Percentiles rank a stretch among this genome's conserved stretches.
These are phyloP conservation scores for Purshia tridentata DNA, from an alignment of 306 rosid genomes.

Conservation along the genomic window DNA sequence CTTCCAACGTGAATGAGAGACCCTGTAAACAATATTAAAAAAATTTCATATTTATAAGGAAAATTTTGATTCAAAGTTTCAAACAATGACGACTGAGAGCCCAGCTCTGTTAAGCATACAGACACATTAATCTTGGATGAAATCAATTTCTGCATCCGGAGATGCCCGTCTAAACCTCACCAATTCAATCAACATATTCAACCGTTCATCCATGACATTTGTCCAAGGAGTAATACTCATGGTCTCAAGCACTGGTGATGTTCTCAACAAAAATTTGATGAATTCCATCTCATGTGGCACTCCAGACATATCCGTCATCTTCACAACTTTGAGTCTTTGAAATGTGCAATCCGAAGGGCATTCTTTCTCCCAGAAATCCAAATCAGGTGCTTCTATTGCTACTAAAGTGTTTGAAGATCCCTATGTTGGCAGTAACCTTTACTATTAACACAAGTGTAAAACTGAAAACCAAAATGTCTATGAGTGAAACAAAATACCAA, in stretches of 20 bases:
- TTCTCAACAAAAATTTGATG: conserved; percentile 64
- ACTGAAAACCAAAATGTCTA: conserved; percentile 1
- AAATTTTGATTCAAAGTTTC: no score
- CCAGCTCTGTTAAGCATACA: background rate
- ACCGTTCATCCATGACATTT: conserved; percentile 39
- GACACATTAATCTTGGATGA: conserved; percentile 40
- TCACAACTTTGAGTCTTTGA: conserved; percentile 55
- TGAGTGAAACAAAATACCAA: background rate
- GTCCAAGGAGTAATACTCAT: conserved; percentile 57
- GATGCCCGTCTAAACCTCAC: conserved; percentile 77
- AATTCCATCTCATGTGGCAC: conserved; percentile 76
- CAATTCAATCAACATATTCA: conserved; percentile 66
- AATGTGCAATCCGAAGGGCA: conserved; percentile 44
- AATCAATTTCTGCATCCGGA: conserved; percentile 58
- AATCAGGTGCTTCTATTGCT: conserved; percentile 52
- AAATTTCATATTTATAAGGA: background rate
- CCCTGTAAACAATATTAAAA: background rate
- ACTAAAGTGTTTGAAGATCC: conserved; percentile 58
- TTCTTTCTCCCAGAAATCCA: conserved; percentile 72
- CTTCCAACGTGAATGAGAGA: background rate
- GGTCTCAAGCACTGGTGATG: conserved; percentile 64
- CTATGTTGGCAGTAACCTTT: conserved; percentile 29
- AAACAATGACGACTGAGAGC: background rate
- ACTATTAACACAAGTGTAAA: conserved; percentile 13
- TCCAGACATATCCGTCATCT: conserved; percentile 72